Base-by-base conservation (phyloP, 805 yeast species). In the Kazachstania taianensis region DNA sequence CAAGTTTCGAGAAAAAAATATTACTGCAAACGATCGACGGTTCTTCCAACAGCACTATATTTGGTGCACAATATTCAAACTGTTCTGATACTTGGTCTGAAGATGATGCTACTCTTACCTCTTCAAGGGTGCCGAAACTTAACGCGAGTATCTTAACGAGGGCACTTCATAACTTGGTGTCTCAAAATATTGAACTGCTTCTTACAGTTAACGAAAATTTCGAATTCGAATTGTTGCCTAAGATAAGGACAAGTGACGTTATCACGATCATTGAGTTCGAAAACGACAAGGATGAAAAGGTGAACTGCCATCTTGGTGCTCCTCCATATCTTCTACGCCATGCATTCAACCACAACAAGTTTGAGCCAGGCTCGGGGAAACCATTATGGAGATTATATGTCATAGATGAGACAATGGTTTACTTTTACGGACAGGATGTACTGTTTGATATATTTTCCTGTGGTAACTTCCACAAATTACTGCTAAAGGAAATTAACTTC, bases 391-490 rank as follows among this genome's bases (percentile, higher is more conserved):
- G 40, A 23, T 23, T 55, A 8, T 51, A 37, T 35, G 34, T 54
- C 1, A 43, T 54, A 7, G 55, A 54, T 37, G 55, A 50, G 27
- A 40, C 49, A 3, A 31, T 49, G 33, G 33, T 54, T 3, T 39
- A 53, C 5, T 54, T 55, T 25, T 57, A 55, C 42, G 59, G 59
- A 3, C 53, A 52, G 31, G 59, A 54, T 31, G 42, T 42, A 3
- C 36, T 55, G 20, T 55, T 55, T 43, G 61, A 55, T 37, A 40
- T 45, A 3, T 55, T 52, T 38, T 48, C 59, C 2, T 55, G 53
- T 13, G 55, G 57, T 15, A 47, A 46, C 32, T 48, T 55, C 20
- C 58, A 52, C 29, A 49, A 47, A 24, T 33, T 45, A 22, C 41
- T 55, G 30, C 32, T 46, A 10, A 19, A 38, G 12, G 48, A 49